These are phyloP conservation scores for Selenicereus undatus DNA, from an alignment of 148 eudicot species.

Conservation along the genomic window DNA sequence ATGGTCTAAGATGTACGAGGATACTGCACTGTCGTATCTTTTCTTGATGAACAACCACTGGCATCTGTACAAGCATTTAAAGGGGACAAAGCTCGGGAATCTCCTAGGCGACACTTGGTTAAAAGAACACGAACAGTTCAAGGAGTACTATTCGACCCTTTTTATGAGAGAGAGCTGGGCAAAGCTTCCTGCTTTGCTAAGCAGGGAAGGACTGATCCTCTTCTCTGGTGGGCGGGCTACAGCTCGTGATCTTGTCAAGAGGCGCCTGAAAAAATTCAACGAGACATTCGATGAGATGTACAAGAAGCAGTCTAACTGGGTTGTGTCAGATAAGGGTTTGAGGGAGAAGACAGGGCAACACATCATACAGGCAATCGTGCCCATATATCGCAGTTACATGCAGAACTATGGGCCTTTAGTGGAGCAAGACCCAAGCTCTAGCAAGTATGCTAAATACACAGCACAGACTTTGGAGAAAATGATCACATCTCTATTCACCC, in stretches of 20 bases:
- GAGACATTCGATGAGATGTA: conserved; percentile 70
- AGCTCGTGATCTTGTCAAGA: conserved; percentile 81
- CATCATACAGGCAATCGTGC: conserved; percentile 72
- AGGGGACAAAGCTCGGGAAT: conserved; percentile 63
- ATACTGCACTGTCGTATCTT: conserved; percentile 35
- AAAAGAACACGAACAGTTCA: conserved; percentile 59
- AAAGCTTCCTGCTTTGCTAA: conserved; percentile 62
- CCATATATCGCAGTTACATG: conserved; percentile 81
- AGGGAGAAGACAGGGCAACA: conserved; percentile 65
- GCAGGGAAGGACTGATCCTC: conserved; percentile 75
- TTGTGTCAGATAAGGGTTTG: conserved; percentile 55
- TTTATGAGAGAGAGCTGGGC: conserved; percentile 73
- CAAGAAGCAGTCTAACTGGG: conserved; percentile 59
- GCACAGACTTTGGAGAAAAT: conserved; percentile 66
- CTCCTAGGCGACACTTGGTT: conserved; percentile 66
- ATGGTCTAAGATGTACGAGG: conserved; percentile 72
- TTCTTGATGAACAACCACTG: conserved; percentile 85
- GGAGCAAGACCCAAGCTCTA: conserved; percentile 69
- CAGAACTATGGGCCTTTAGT: conserved; percentile 84
- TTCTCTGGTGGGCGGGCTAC: conserved; percentile 85
- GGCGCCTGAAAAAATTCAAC: conserved; percentile 60
- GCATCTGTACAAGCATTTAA: conserved; percentile 68
- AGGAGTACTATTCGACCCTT: conserved; percentile 45
- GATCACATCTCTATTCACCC: conserved; percentile 52
- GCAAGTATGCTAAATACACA: conserved; percentile 68